Evolutionary conservation across 305 asterid species (phyloP).

Genomic region (Rubia tinctorum): DNA sequence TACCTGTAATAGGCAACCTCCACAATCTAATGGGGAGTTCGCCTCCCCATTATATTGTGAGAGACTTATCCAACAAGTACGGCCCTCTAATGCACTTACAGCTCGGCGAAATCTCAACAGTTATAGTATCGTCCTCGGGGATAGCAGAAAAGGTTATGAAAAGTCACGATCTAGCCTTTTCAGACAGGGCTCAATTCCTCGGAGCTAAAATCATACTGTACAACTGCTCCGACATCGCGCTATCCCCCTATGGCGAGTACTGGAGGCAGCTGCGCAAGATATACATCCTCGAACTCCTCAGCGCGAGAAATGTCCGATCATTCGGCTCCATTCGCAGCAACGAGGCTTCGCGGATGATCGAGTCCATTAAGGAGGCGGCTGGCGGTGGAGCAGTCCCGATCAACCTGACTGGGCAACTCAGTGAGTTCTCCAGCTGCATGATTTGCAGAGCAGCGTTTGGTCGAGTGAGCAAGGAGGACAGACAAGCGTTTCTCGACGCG

Average conservation of each 20-base stretch:
- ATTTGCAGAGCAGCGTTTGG: conserved; percentile 17
- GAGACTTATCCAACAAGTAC: neutral
- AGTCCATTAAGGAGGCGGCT: neutral
- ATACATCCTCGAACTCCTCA: conserved; percentile 13
- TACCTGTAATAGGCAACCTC: neutral
- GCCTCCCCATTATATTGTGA: neutral
- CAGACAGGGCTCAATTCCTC: neutral
- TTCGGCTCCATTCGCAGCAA: conserved; percentile 8
- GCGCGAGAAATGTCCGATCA: conserved; percentile 16
- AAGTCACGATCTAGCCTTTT: neutral
- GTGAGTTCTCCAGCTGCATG: neutral
- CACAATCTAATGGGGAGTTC: neutral
- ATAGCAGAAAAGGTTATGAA: neutral
- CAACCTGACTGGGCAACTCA: neutral
- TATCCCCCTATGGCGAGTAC: conserved; percentile 15
- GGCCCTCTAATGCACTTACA: neutral
- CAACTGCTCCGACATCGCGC: conserved; percentile 15
- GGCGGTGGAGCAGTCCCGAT: neutral
- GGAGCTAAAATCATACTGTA: conserved; percentile 1
- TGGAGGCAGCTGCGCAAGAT: conserved; percentile 13
- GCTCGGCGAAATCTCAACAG: neutral
- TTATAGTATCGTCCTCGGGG: neutral
- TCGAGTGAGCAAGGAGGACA: neutral
- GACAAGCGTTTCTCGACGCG: neutral
- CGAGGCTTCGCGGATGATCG: conserved; percentile 10